Evolutionary conservation across 2,329 filamentous ascomycete species (phyloP), one percentile per base, ranked within the genome.

Genomic region (Aspergillus puulaauensis): DNA sequence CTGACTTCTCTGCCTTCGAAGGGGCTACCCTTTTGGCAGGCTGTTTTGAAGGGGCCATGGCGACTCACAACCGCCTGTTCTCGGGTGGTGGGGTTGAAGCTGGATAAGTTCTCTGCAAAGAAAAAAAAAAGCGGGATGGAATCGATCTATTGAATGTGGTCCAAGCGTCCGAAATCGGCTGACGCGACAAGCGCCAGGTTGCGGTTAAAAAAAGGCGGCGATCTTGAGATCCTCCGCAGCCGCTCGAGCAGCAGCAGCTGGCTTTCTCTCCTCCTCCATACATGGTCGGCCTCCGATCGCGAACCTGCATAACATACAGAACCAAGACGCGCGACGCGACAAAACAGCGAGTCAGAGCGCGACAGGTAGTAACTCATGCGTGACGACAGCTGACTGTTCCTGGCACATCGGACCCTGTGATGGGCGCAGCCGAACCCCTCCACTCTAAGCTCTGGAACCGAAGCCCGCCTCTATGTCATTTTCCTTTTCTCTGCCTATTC

Each of bases 1-100:
- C 80, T 57, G 80, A 78, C 44, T 70, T 75, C 62, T 75, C 74
- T 51, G 66, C 63, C 63, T 75, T 71, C 23, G 64, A 64, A 21
- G 49, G 54, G 41, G 52, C 40, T 4, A 41, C 57, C 45, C 67
- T 52, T 55, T 64, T 62, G 11, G 37, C 35, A 11, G 35, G 35
- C 15, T 47, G 52, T 48, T 65, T 62, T 62, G 65, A 61, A 63
- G 43, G 54, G 7, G 45, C 53, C 66, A 67, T 69, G n/a, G 19
- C 33, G 37, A 49, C 14, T 27, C 17, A 33, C 43, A 23, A 14
- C 17, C 31, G 44, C 14, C 50, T 33, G 17, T 17, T 24, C 21
- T 7, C 15, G n/a, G 37, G 12, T 52, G 43, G 48, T 44, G 49
- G 52, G 52, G 52, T 47, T 41, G 35, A 39, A 41, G 44, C 23